Base-by-base conservation (phyloP, 2,329 filamentous ascomycete species). In the Cladophialophora immunda region DNA sequence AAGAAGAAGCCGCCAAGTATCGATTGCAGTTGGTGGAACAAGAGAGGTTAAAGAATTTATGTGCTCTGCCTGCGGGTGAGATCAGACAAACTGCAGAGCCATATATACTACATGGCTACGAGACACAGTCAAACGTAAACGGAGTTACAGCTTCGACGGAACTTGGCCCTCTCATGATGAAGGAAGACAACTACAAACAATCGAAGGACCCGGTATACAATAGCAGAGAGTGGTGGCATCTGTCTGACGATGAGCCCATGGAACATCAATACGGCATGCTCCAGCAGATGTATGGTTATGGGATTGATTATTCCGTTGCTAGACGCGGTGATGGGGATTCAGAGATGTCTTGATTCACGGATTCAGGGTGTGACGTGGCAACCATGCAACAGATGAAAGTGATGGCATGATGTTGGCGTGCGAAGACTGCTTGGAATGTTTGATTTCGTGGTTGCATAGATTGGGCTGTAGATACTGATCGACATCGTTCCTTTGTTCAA, bases 31-130 rank as follows among this genome's bases (percentile, higher is more conserved):
- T 78, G 68, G 55, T 62, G 30, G 72, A 71, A 60, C 60, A 70
- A 38, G 73, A 73, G 38, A 62, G 78, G 38, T 83, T 85, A 78
- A 87, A 85, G 87, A 89, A 70, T 45, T 45, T 71, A 25, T 64
- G 69, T 58, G 66, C 47, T 9, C 45, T 70, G 13, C 59, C 69
- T n/a, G 53, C 58, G 3, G 50, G 64, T 36, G 71, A 70, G 13
- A 41, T 32, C 25, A 71, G 84, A 82, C 45, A 86, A 82, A 67
- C 86, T 68, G 87, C 86, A 45, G 92, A 96, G 78, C 93, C 93
- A 0, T 97, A 97, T 78, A 96, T 97, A 86, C 78, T 87, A 56
- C 90, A 88, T 6, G 93, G 93, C 15, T 97, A 97, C 76, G 90
- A 92, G 73, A 83, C 87, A 74, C 80, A 91, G 65, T 87, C 90